Conservation (phyloP, 2,329 filamentous ascomycete species). For the Epichloe typhina region DNA sequence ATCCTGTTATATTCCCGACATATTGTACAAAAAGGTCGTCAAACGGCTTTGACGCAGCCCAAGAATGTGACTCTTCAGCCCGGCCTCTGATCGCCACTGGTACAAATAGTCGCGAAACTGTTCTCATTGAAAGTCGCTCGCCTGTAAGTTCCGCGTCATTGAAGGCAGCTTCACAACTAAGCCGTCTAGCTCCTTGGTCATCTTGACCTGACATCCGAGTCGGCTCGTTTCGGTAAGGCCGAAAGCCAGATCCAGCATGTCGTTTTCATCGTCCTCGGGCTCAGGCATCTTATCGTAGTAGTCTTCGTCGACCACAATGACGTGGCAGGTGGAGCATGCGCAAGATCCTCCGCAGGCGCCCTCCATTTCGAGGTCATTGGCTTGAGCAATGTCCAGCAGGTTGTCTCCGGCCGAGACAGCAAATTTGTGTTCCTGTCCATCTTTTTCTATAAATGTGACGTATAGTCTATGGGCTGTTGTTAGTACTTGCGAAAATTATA, state of each 20-base stretch:
- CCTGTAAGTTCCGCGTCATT: constrained; percentile 94
- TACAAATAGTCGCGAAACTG: not conserved
- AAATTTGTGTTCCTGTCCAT: constrained; percentile 61
- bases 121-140: constrained; percentile 62
- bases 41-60: not conserved
- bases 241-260: constrained; percentile 85
- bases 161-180: constrained; percentile 72
- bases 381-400: constrained; percentile 86
- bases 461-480: constrained; percentile 46
- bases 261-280: constrained; percentile 70
- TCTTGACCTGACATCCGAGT: constrained; percentile 79
- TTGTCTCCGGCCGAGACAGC: constrained; percentile 81
- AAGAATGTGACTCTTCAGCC: not conserved
- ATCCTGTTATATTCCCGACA: not conserved
- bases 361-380: constrained; percentile 95
- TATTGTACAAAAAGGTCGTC: constrained; percentile 5
- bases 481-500: not conserved
- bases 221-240: constrained; percentile 75
- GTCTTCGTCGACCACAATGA: constrained; percentile 63
- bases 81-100: not conserved
- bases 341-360: constrained; percentile 86
- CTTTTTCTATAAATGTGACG: constrained; percentile 90
- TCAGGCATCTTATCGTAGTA: constrained; percentile 69
- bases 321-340: constrained; percentile 86
- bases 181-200: constrained; percentile 83